Conservation (phyloP, 768 basidiomycete genomes). For the Rossbeevera mucosa region DNA sequence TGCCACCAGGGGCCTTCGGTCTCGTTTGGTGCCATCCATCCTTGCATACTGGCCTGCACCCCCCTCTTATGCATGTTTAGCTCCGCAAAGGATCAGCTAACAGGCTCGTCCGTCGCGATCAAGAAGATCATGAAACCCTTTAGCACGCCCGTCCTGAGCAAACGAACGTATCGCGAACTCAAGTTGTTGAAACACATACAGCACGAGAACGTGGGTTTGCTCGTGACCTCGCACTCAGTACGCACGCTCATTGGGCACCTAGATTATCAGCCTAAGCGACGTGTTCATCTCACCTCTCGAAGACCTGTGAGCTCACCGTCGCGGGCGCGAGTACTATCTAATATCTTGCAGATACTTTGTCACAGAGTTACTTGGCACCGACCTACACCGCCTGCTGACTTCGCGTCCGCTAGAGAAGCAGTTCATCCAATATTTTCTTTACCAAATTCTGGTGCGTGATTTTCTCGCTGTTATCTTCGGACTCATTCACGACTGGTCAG, state of each 20-base stretch:
- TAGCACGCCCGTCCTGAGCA: constrained; percentile 95
- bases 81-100: constrained; percentile 93
- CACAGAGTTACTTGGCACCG: constrained; percentile 96
- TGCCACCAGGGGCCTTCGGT: constrained; percentile 75
- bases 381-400: constrained; percentile 94
- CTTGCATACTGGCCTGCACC: neutral
- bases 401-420: constrained; percentile 98
- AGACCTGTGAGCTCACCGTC: constrained; percentile 65
- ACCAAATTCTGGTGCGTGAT: constrained; percentile 85
- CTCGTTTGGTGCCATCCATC: constrained; percentile 76
- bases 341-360: constrained; percentile 81
- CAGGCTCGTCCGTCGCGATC: constrained; percentile 90
- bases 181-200: constrained; percentile 98
- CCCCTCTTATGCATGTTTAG: constrained; percentile 38
- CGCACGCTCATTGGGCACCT: constrained; percentile 1
- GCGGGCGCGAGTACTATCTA: neutral
- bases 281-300: constrained; percentile 99
- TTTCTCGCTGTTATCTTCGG: neutral
- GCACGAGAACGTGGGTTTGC: constrained; percentile 82
- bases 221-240: neutral
- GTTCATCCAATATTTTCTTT: constrained; percentile 99
- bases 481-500: constrained; percentile 36
- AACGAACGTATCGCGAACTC: constrained; percentile 95
- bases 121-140: constrained; percentile 99
- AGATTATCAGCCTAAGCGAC: constrained; percentile 98